Conservation (phyloP, 2,329 filamentous ascomycete genomes). For the Sarocladiaceae sp. region DNA sequence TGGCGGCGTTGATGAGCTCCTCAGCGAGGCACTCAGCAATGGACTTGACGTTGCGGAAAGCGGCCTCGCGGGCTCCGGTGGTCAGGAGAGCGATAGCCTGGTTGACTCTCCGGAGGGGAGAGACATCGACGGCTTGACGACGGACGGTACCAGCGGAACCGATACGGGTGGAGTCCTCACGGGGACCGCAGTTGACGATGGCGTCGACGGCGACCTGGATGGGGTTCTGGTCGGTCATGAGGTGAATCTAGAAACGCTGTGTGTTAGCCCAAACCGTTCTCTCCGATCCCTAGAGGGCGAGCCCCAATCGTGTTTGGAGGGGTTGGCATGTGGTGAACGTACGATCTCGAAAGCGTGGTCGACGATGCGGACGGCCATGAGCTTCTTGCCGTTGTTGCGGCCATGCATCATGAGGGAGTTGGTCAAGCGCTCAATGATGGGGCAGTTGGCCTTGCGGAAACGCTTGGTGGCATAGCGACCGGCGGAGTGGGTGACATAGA, state of each 20-base stretch:
- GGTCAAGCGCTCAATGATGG: conserved; percentile 99
- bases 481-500: conserved; percentile 98
- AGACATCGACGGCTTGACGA: conserved; percentile 99
- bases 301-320: conserved; percentile 9
- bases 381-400: conserved; percentile 99
- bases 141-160: conserved; percentile 99
- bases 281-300: not conserved
- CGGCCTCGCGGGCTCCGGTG: conserved; percentile 96
- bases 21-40: conserved; percentile 99
- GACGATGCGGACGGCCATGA: conserved; percentile 99
- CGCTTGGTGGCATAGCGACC: conserved; percentile 99
- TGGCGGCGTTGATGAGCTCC: conserved; percentile 99
- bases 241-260: conserved; percentile 73
- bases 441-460: conserved; percentile 99
- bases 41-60: conserved; percentile 99
- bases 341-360: conserved; percentile 99
- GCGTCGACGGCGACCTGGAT: conserved; percentile 99
- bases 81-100: conserved; percentile 98
- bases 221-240: conserved; percentile 99
- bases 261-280: conserved; percentile 22
- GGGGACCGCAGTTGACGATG: conserved; percentile 99
- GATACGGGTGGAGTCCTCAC: conserved; percentile 99
- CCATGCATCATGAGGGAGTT: conserved; percentile 99
- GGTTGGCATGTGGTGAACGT: conserved; percentile 42
- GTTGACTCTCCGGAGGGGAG: conserved; percentile 98